Base-by-base conservation (phyloP, 2,329 filamentous ascomycete genomes). In the Westerdykella aurantiaca region DNA sequence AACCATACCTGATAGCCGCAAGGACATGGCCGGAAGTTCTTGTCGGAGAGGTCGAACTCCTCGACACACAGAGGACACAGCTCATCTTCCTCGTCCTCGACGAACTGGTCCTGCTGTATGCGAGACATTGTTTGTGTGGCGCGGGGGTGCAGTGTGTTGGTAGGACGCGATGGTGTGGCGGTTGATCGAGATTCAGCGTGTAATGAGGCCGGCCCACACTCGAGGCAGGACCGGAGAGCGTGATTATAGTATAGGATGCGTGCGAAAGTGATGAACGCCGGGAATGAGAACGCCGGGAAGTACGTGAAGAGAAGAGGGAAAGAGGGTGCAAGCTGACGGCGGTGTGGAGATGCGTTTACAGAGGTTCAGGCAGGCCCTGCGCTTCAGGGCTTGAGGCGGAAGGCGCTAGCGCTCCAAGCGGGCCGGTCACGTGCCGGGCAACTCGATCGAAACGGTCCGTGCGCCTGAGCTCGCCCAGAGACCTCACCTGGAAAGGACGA, bases 11-110 rank as follows among this genome's bases (percentile, higher is more conserved):
- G 91, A 64, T 98, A 98, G 49, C 93, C 93, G 66, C 93, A 98
- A 45, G 91, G 91, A 74, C 93, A 98, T 54, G 93, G 93, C 62
- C 85, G 83, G 71, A 98, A 98, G 71, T 95, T 95, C 68, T 88
- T 87, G 75, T 98, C 93, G 34, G 89, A 94, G 40, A 98, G 82
- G 71, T 98, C 94, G 65, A 98, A 94, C 74, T 98, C 94, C 72
- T 98, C 93, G 64, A 98, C 95, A 68, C 93, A 98, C 52, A 98
- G 85, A 56, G 93, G 93, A 70, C 93, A 98, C 60, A 67, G 70
- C 61, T 76, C 73, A 44, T 72, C 69, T 52, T 69, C 68, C 51
- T 76, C 73, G 49, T 75, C 73, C 58, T 75, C 73, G 67, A 76
- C 74, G 64, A 76, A 75, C 68, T 75, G 72, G 57, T 76, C 73